Percentiles rank a stretch among this genome's conserved stretches.
Conservation (phyloP, 2,329 filamentous ascomycete genomes). For the Colletotrichum cereale region DNA sequence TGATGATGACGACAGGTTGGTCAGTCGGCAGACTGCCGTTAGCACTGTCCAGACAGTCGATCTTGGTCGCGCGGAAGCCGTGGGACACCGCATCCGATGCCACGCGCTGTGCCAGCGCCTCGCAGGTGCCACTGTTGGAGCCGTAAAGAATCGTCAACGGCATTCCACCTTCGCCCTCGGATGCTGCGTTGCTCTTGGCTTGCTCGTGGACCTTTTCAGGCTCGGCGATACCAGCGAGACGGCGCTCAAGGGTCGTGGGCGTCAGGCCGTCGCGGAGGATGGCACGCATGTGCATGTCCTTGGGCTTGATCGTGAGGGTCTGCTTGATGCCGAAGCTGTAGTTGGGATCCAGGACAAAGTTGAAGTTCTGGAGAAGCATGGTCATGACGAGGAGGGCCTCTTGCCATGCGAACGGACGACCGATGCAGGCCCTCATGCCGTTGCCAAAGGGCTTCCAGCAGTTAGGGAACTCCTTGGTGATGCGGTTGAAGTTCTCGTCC, state of each 20-base stretch:
- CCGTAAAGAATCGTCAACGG: conserved; percentile 75
- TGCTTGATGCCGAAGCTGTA: conserved; percentile 66
- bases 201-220: conserved; percentile 8
- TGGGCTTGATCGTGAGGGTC: conserved; percentile 71
- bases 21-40: conserved; percentile 67
- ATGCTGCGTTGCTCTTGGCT: conserved; percentile 10
- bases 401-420: conserved; percentile 67
- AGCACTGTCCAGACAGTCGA: conserved; percentile 69
- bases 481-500: conserved; percentile 59
- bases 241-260: conserved; percentile 58
- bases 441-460: conserved; percentile 67
- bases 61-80: conserved; percentile 65
- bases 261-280: conserved; percentile 60
- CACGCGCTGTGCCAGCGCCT: conserved; percentile 71
- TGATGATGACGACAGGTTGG: conserved; percentile 72
- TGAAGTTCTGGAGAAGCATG: conserved; percentile 75
- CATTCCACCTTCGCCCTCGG: conserved; percentile 43
- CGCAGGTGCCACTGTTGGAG: conserved; percentile 77
- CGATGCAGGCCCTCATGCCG: conserved; percentile 65
- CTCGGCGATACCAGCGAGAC: conserved; percentile 52
- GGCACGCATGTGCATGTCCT: conserved; percentile 71
- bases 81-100: conserved; percentile 66
- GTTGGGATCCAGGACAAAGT: conserved; percentile 70
- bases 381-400: conserved; percentile 61
- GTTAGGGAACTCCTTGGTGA: conserved; percentile 51